Base-by-base conservation (phyloP, 2,329 filamentous ascomycete genomes). In the Fusarium staphyleae region DNA sequence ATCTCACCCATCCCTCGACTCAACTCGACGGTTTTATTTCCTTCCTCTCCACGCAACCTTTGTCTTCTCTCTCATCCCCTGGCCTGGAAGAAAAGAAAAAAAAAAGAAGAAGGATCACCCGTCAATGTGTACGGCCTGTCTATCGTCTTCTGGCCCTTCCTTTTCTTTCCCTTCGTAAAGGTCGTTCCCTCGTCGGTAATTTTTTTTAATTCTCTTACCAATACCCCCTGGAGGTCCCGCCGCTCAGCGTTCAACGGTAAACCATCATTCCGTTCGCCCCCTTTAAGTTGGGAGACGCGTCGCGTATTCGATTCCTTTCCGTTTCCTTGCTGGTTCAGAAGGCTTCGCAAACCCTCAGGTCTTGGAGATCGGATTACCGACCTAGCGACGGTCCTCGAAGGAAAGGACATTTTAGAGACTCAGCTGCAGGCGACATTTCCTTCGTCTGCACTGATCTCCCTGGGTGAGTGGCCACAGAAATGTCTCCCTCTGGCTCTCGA, bases 361-460 rank as follows among this genome's bases (percentile, higher is more conserved):
- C 46, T 58, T 65, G 59, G 60, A 68, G 57, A 57, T 62, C 52
- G 60, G 60, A 44, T 67, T 51, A 57, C 57, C 40, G 55, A 63
- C 47, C 51, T 54, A 58, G 60, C 49, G 55, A 62, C 58, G 60
- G 59, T 63, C 56, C 52, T 59, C 55, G 66, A 69, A 60, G 66
- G 62, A 68, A 66, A 60, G 60, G 66, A 62, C 57, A 19, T 45
- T 35, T 18, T 58, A 57, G 81, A 84, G 81, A 78, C 73, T 79
- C 80, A 81, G 83, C 75, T 77, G 81, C 81, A 83, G 83, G 79
- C 83, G 82, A 83, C 73, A 70, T 66, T 57, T 70, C 63, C 66
- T 70, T 83, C 81, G 83, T 86, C 83, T 86, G 83, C 79, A 74
- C 82, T 85, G 82, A 80, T 85, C 82, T 83, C 80, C 67, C 69